Evolutionary conservation across 2,329 filamentous ascomycete genomes (phyloP).

Genomic region (Alternaria sp.): DNA sequence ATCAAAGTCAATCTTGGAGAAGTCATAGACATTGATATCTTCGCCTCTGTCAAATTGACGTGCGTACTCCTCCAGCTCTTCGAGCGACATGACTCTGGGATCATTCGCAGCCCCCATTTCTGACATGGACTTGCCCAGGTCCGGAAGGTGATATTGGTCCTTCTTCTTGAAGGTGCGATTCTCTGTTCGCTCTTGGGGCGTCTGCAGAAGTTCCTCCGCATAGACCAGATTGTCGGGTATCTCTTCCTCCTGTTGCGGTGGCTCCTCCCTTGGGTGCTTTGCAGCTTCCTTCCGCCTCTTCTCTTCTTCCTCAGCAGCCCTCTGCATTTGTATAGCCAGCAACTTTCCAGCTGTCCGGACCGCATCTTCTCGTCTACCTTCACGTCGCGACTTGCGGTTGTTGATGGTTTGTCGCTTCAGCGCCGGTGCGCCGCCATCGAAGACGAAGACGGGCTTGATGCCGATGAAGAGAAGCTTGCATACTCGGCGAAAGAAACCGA

Average conservation of each 20-base stretch:
- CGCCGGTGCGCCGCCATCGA: conserved; percentile 90
- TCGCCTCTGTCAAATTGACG: conserved; percentile 90
- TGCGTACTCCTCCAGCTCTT: conserved; percentile 93
- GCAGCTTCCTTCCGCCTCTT: conserved; percentile 64
- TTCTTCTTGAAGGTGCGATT: conserved; percentile 85
- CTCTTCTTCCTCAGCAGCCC: conserved; percentile 83
- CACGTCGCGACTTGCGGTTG: conserved; percentile 76
- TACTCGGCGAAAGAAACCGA: conserved; percentile 97
- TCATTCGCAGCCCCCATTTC: conserved; percentile 91
- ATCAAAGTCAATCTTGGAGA: conserved; percentile 98
- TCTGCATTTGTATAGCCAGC: conserved; percentile 91
- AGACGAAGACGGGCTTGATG: conserved; percentile 96
- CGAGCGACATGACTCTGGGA: conserved; percentile 92
- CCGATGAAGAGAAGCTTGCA: conserved; percentile 98
- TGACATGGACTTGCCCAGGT: conserved; percentile 77
- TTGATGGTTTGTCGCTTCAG: conserved; percentile 92
- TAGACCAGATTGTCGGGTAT: conserved; percentile 82
- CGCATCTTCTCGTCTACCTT: conserved; percentile 92
- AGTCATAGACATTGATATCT: conserved; percentile 87
- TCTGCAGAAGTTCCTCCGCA: conserved; percentile 87
- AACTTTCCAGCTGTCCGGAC: conserved; percentile 88
- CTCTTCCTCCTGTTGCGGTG: conserved; percentile 69
- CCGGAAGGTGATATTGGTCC: conserved; percentile 93
- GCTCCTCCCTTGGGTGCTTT: conserved; percentile 49
- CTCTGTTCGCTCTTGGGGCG: conserved; percentile 73